Conservation (phyloP, 345 rosid genomes). For the Rhodamnia rubescens region DNA sequence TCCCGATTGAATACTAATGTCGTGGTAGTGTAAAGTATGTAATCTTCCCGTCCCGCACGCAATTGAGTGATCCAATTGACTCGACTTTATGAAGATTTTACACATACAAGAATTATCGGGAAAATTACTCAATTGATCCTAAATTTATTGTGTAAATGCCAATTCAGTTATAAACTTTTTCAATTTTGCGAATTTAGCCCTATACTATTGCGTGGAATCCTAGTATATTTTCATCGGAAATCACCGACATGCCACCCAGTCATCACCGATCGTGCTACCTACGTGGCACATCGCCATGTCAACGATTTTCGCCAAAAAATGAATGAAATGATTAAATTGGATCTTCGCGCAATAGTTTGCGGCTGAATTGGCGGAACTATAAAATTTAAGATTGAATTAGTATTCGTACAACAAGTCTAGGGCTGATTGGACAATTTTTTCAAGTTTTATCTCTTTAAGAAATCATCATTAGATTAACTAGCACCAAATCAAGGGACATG, state of each 20-base stretch:
- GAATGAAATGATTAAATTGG: not conserved
- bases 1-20: not conserved
- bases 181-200: not conserved
- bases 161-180: not conserved
- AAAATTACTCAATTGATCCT: not conserved
- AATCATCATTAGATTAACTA: not conserved
- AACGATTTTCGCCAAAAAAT: not conserved
- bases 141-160: not conserved
- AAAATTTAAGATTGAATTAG: not conserved
- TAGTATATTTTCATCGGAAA: not conserved
- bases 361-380: not conserved
- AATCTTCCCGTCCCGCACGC: not conserved
- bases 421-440: not conserved
- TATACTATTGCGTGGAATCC: not conserved
- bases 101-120: not conserved
- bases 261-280: not conserved
- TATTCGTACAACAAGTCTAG: rapidly evolving
- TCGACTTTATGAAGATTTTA: not conserved
- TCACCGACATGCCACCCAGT: not conserved
- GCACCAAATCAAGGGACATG: not conserved
- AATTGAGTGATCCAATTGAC: not conserved
- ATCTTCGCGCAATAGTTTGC: not conserved
- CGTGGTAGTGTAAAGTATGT: not conserved
- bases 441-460: not conserved
- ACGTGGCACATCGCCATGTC: not conserved